Percentiles rank a stretch among this genome's conserved stretches.
Conservation (phyloP, 1,284 basidiomycete species). For the Ganoderma leucocontextum region DNA sequence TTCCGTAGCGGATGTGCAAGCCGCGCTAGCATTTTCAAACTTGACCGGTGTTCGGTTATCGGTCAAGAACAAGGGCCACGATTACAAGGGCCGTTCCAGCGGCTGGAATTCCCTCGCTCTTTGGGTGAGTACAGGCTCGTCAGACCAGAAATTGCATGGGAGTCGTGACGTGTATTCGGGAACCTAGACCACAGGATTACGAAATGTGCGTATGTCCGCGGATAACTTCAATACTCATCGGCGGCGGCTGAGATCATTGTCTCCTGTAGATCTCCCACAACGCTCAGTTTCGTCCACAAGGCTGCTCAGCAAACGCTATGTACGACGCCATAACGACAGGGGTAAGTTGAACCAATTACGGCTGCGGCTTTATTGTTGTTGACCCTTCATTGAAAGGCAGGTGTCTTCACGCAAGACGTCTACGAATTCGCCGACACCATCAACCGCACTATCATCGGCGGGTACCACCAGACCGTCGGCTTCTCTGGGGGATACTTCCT, state of each 20-base stretch:
- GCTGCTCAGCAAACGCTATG: slow-evolving; percentile 29
- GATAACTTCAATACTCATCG: no score
- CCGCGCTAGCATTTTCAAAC: slow-evolving; percentile 44
- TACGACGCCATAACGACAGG: slow-evolving; percentile 41
- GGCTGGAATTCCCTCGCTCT: slow-evolving; percentile 42
- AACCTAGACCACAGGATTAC: slow-evolving; percentile 37
- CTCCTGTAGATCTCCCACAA: slow-evolving; percentile 33
- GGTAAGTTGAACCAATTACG: slow-evolving; percentile 27
- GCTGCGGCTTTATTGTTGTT: not conserved
- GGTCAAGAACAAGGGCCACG: slow-evolving; percentile 53
- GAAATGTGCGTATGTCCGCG: slow-evolving; percentile 33
- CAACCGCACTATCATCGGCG: slow-evolving; percentile 45
- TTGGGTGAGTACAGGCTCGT: slow-evolving; percentile 41
- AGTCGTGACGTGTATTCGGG: not conserved
- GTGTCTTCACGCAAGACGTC: slow-evolving; percentile 39
- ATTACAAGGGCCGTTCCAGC: slow-evolving; percentile 50
- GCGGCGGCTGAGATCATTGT: not conserved
- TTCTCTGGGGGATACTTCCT: slow-evolving; percentile 43
- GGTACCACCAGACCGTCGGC: slow-evolving; percentile 43
- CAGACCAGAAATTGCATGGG: not conserved
- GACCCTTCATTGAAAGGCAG: slow-evolving; percentile 30
- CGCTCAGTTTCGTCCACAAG: slow-evolving; percentile 35
- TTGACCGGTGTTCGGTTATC: slow-evolving; percentile 45
- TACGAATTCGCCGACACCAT: slow-evolving; percentile 44
- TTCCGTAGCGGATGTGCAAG: slow-evolving; percentile 41